These are phyloP conservation scores for Myxozyma vanderwaltii DNA, from an alignment of 805 yeast species.

Conservation along the genomic window DNA sequence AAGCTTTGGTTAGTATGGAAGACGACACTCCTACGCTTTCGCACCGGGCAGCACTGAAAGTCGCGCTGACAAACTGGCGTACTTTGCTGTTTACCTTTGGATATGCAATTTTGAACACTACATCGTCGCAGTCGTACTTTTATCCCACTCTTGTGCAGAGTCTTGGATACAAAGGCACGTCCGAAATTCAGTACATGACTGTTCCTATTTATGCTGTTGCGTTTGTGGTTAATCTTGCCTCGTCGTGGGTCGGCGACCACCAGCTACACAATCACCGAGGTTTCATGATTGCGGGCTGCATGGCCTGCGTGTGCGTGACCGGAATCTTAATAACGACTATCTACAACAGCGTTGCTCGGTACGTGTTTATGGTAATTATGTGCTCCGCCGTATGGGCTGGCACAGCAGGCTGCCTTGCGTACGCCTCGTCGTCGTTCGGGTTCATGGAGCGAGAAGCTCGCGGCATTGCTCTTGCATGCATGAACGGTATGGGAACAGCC, in stretches of 20 bases:
- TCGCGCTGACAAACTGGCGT: constrained; percentile 11
- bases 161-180: constrained; percentile 12
- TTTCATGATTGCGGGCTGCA: constrained; percentile 6
- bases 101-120: constrained; percentile 7
- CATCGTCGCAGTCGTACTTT: constrained; percentile 18
- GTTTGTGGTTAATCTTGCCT: constrained; percentile 7
- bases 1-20: neutral
- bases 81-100: constrained; percentile 14
- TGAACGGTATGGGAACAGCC: constrained; percentile 25
- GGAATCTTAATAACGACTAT: constrained; percentile 3
- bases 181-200: constrained; percentile 14
- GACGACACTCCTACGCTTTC: constrained; percentile 1
- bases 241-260: constrained; percentile 18
- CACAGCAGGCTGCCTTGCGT: constrained; percentile 19
- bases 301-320: constrained; percentile 1
- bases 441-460: constrained; percentile 24
- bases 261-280: constrained; percentile 18
- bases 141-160: constrained; percentile 18
- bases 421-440: constrained; percentile 21
- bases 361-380: constrained; percentile 20
- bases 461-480: constrained; percentile 19
- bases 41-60: constrained; percentile 15
- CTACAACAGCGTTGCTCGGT: constrained; percentile 15
- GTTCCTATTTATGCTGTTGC: constrained; percentile 20
- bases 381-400: constrained; percentile 20